Evolutionary conservation across 2,329 filamentous ascomycete genomes (phyloP).

Genomic region (Microsporum audouinii): DNA sequence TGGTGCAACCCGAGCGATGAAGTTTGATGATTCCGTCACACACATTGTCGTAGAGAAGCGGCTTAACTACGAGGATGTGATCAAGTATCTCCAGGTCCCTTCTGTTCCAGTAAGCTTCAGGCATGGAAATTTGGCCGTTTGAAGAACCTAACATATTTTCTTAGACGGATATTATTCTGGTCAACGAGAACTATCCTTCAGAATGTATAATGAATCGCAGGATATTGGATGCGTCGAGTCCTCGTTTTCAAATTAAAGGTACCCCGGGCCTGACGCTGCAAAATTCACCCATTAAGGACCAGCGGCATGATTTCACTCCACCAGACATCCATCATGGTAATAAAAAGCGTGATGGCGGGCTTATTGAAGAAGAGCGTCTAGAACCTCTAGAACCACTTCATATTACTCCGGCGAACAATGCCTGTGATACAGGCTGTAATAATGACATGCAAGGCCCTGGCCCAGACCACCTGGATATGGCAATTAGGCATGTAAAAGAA

Average conservation of each 20-base stretch:
- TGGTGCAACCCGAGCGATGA: conserved; percentile 60
- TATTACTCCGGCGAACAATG: not conserved
- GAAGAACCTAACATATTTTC: conserved; percentile 12
- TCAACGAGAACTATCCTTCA: conserved; percentile 57
- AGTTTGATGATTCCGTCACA: conserved; percentile 49
- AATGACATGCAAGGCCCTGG: not conserved
- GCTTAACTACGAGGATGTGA: conserved; percentile 53
- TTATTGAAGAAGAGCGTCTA: not conserved
- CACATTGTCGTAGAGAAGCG: conserved; percentile 69
- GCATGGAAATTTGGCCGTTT: not conserved
- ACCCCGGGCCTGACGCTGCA: conserved; percentile 10
- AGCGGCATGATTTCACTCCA: not conserved
- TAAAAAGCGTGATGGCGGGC: not conserved
- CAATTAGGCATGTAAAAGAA: not conserved
- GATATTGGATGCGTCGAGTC: conserved; percentile 48
- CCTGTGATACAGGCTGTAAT: not conserved
- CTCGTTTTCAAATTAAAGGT: conserved; percentile 36
- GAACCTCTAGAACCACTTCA: not conserved
- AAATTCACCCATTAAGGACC: not conserved
- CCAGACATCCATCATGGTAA: not conserved
- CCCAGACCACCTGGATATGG: not conserved
- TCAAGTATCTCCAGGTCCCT: conserved; percentile 43
- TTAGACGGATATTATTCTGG: conserved; percentile 37
- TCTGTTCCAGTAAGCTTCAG: conserved; percentile 36
- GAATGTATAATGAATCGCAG: conserved; percentile 53